Evolutionary conservation across 139 green algal species (phyloP), one percentile per base, ranked within the genome.

Genomic region (Coelastrella sp.): DNA sequence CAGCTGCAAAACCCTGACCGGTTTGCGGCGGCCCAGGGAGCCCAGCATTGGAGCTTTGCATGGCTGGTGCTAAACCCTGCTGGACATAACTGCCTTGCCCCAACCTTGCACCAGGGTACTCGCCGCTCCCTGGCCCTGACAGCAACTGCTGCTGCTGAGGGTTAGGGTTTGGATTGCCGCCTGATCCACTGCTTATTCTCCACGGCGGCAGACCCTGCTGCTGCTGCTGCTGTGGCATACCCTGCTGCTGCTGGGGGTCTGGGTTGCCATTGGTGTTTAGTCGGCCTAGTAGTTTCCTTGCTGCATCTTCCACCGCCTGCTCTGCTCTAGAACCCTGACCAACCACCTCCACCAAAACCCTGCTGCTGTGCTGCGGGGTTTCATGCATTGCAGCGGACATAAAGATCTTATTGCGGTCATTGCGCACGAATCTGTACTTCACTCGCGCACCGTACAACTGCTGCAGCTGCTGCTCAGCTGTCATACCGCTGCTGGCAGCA

Each of bases 221-320:
- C 80, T 85, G 80, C 80, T 73, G 80, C n/a, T 86, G 80, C 60
- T 86, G 80, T 7, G 20, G 11, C 22, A 86, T 60, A 19, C 59
- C n/a, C 80, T 58, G 58, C 80, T 86, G 80, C 80, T 75, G 80
- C 80, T 86, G 80, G 59, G 3, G 60, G n/a, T 59, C 58, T 23
- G 19, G 60, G 6, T 60, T 20, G 13, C 10, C 76, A 7, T 14
- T 14, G 19, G 54, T 56, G 23, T 14, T 19, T 14, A 84, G 54
- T 84, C 56, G 11, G 13, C 4, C 56, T 14, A 84, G 5, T 11
- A 65, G 47, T 66, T 57, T 66, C 32, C 17, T 58, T 23, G 78
- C 47, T 71, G 78, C 78, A 59, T 59, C 20, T 7, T 82, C 76
- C 10, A 82, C 76, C 59, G 76, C 76, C 10, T 64, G 76, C 17